Evolutionary conservation across 768 basidiomycete species (phyloP), one percentile per base, ranked within the genome.

Genomic region (Tricholoma terreum): DNA sequence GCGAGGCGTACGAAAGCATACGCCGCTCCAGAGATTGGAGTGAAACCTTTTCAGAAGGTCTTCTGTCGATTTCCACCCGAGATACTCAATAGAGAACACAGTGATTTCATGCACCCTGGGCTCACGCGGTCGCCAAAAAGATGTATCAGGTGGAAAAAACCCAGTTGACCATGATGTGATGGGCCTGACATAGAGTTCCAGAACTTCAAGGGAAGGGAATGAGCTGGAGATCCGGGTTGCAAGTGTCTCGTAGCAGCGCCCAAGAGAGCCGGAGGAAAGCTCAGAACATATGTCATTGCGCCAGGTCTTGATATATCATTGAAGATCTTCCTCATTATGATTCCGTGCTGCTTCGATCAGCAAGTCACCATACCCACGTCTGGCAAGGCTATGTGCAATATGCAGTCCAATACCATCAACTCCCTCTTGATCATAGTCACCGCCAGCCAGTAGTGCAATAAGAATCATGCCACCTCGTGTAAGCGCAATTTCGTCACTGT

Each of bases 401-500:
- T 72, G 73, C 4, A 73, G 67, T 1, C 86, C 84, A 58, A 79
- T 82, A 9, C 80, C 75, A 4, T 67, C 60, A 3, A 84, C 67
- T 19, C 82, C n/a, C n/a, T n/a, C 82, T 12, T 69, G 78, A 15
- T 82, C 75, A 59, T 89, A 90, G 64, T 89, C 87, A 2, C 87
- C 87, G 0, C 88, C 87, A 8, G 78, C 76, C 12, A 88, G 71
- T 2, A 89, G 73, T 4, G 80, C 86, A 12, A 87, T 79, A 4
- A 88, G 75, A 48, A 86, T 76, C 43, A 84, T 74, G 8, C 84
- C 84, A 35, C 77, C 71, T 6, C 38, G 42, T 8, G 58, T 60
- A 4, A 64, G 46, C 6, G 22, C 31, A 4, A 60, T 56, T 6
- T 14, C 12, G 7, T 50, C 45, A 9, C 5, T 11, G 24, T 49